These are phyloP conservation scores for Pseudocohnilembus persalinus DNA, from an alignment of 169 alveolate genomes.

Conservation along the genomic window DNA sequence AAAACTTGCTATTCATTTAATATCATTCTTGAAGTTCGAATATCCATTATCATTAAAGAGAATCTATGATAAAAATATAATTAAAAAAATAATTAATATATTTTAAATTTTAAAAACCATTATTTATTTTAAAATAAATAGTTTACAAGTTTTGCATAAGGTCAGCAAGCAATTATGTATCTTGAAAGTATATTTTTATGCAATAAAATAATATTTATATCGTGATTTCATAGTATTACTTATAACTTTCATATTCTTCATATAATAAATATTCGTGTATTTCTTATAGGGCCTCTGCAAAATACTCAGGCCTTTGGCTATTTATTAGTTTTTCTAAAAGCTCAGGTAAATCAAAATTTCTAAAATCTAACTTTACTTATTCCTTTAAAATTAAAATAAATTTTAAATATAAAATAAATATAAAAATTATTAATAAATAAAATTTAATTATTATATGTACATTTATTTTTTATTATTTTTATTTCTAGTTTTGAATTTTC, in stretches of 20 bases:
- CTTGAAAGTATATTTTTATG: not conserved
- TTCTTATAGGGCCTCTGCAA: not conserved
- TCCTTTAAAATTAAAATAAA: not conserved
- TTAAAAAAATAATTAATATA: too few relatives aligned
- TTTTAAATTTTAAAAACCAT: too few relatives aligned
- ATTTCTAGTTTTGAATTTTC: too few relatives aligned
- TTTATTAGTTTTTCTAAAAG: not conserved
- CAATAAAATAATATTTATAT: too few relatives aligned
- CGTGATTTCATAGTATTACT: not conserved
- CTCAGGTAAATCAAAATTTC: not conserved
- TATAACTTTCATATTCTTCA: not conserved
- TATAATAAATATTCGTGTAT: not conserved
- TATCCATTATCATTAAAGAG: not conserved
- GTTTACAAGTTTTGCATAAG: not conserved
- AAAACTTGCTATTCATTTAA: too few relatives aligned
- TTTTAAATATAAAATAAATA: too few relatives aligned
- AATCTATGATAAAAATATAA: too few relatives aligned
- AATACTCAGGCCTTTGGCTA: not conserved
- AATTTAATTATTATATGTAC: not conserved
- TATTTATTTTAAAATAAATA: too few relatives aligned
- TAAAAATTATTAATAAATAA: too few relatives aligned
- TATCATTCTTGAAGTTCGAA: not conserved
- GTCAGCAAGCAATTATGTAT: not conserved
- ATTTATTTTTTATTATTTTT: too few relatives aligned
- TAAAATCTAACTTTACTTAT: not conserved